A percentile compares a stretch with the other conserved stretches of the same genome.
phyloP scores from a whole-genome alignment of 176 grass and related monocot genomes.

The Eleusine coracana region DNA sequence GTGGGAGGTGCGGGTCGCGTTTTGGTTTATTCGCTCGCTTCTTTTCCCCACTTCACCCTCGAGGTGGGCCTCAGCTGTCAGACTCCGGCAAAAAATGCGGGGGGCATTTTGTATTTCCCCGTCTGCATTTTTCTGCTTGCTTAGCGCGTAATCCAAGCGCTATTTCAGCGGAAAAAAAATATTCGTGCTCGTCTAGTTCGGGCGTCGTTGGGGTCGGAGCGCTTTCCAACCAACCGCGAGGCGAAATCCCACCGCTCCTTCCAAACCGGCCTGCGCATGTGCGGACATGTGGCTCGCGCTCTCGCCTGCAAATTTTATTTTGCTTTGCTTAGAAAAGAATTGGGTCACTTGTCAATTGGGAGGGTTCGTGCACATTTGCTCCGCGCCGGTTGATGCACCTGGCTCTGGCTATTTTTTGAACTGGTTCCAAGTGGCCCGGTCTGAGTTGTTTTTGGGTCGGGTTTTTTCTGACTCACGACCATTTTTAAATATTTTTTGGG shows the following conservation, averaged over 20 bases:
- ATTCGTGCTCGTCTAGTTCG: slow-evolving; percentile 24
- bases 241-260: slow-evolving; percentile 33
- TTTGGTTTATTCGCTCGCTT: slow-evolving; percentile 15
- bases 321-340: background rate
- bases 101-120: background rate
- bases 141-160: slow-evolving; percentile 12
- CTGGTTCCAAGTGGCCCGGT: background rate
- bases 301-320: slow-evolving; percentile 13
- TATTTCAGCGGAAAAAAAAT: slow-evolving; percentile 25
- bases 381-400: background rate
- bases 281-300: slow-evolving; percentile 47
- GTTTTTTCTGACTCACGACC: background rate
- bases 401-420: background rate
- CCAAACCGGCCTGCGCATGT: slow-evolving; percentile 37
- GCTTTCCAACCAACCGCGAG: slow-evolving; percentile 22
- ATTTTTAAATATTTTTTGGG: background rate
- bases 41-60: background rate
- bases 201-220: background rate
- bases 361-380: background rate
- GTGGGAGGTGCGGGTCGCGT: background rate
- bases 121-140: background rate
- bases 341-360: slow-evolving; percentile 10
- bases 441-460: background rate
- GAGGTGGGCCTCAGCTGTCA: background rate
- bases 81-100: background rate